Percentiles rank a stretch among this genome's conserved stretches.
These are phyloP conservation scores for Pisolithus sp. DNA, from an alignment of 768 basidiomycete species.

Conservation along the genomic window DNA sequence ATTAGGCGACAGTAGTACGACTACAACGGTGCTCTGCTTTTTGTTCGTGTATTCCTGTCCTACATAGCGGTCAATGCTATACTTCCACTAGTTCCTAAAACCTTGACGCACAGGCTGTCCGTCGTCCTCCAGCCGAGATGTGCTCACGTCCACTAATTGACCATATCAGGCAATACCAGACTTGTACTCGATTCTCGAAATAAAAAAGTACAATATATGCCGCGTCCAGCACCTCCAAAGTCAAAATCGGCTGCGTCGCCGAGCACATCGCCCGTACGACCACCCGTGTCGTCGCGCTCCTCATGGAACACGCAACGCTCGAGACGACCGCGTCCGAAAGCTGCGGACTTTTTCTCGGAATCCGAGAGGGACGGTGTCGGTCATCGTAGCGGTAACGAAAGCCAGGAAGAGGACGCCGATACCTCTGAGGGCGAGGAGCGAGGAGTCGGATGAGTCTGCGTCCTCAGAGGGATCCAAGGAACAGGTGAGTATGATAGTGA, in stretches of 20 bases:
- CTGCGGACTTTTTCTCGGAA: slow-evolving; percentile 11
- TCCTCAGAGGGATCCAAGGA: background rate
- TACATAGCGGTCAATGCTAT: too few relatives aligned
- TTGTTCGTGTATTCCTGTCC: too few relatives aligned
- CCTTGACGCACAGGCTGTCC: too few relatives aligned
- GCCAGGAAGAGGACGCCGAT: background rate
- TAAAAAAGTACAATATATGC: slow-evolving; percentile 9
- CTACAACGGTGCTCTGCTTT: too few relatives aligned
- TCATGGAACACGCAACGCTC: background rate
- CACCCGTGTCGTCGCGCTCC: background rate
- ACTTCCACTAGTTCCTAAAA: too few relatives aligned
- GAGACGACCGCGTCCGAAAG: slow-evolving; percentile 12
- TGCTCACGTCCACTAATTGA: too few relatives aligned
- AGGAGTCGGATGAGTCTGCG: background rate
- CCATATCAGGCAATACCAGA: background rate
- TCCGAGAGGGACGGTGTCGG: slow-evolving; percentile 1
- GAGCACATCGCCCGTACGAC: background rate
- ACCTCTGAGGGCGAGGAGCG: background rate
- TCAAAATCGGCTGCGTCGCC: background rate
- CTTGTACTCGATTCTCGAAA: background rate
- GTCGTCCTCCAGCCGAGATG: too few relatives aligned
- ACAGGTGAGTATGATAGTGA: slow-evolving; percentile 1
- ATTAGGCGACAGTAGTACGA: too few relatives aligned
- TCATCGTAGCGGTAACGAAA: background rate
- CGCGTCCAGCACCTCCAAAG: slow-evolving; percentile 4